A percentile compares a stretch with the other conserved stretches of the same genome.
Conservation (phyloP, 2,329 filamentous ascomycete genomes). For the Alternaria rosae region DNA sequence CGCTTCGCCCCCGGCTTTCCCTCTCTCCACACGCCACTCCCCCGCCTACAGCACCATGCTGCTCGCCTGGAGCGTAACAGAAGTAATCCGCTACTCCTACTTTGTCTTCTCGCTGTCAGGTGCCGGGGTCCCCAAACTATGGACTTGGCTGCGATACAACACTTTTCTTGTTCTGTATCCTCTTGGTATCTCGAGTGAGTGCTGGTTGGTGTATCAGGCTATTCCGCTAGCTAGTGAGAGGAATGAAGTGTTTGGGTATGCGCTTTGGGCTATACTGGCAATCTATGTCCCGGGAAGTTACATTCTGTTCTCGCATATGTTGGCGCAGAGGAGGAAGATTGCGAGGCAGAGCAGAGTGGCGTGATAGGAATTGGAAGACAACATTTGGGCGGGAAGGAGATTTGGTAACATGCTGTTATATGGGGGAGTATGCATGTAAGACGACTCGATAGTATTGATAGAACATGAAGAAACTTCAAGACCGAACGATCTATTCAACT, state of each 20-base stretch:
- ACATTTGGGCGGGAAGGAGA: neutral
- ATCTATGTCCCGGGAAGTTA: slow-evolving; percentile 85
- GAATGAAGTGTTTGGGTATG: slow-evolving; percentile 63
- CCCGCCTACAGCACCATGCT: slow-evolving; percentile 79
- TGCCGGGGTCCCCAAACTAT: slow-evolving; percentile 65
- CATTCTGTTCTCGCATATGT: slow-evolving; percentile 93
- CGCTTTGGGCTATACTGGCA: slow-evolving; percentile 70
- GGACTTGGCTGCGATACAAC: slow-evolving; percentile 87
- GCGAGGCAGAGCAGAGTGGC: neutral
- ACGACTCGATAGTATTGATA: too few relatives aligned
- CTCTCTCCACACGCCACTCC: slow-evolving; percentile 64
- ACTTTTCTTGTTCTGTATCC: slow-evolving; percentile 94
- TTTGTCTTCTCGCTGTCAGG: slow-evolving; percentile 76
- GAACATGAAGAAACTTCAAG: too few relatives aligned
- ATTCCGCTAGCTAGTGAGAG: slow-evolving; percentile 65
- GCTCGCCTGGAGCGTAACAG: slow-evolving; percentile 85
- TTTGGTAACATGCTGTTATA: too few relatives aligned
- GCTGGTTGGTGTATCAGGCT: slow-evolving; percentile 76
- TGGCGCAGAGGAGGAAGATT: slow-evolving; percentile 84
- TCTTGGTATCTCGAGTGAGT: slow-evolving; percentile 88
- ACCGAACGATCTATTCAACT: too few relatives aligned
- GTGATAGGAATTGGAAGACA: neutral
- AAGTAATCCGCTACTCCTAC: slow-evolving; percentile 92
- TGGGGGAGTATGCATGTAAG: too few relatives aligned
- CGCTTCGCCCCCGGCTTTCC: slow-evolving; percentile 70